Base-by-base conservation (phyloP, 2,329 filamentous ascomycete genomes). In the Pseudogymnoascus destructans region DNA sequence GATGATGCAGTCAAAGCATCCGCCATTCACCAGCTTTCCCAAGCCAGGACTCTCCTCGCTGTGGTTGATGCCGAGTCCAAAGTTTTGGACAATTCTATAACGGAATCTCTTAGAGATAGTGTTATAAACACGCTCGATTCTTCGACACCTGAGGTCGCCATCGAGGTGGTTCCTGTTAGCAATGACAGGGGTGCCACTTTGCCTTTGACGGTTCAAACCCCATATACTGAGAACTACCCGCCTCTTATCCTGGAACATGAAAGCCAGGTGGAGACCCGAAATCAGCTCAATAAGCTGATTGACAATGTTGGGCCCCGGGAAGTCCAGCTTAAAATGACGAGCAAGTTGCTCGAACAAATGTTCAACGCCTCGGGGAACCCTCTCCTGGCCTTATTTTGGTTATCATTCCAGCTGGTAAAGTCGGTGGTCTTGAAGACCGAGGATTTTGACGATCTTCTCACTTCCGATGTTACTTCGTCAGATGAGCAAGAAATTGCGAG, bases 1-100 rank as follows among this genome's bases (percentile, higher is more conserved):
- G 90, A 97, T 65, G 89, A 95, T 64, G 77, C 77, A n/a, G 75
- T 79, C 25, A 95, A 95, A 69, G 78, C 82, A 61, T 78, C 79
- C 58, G 82, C 85, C 1, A 79, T 97, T 23, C 78, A 79, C 25
- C 88, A 92, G 62, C 78, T 98, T n/a, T 80, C 85, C 11, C 85
- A 84, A 54, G 84, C 87, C 0, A 83, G 89, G 57, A 76, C 80
- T 27, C 70, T 92, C 6, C 73, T 93, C 17, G 79, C 78, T 15
- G 75, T 78, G 3, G 74, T 88, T 15, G 79, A 81, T 3, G 75
- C 85, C 21, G 79, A 84, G 58, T 86, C 85, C 0, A 76, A 79
- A 0, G 80, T 84, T 0, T 71, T 95, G 3, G 79, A 88, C 36
- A 79, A 85, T 55, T 78, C 81, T 1, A 72, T 95, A 5, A 79